Evolutionary conservation across 2,329 filamentous ascomycete genomes (phyloP).

Genomic region (Delphinella strobiligena): DNA sequence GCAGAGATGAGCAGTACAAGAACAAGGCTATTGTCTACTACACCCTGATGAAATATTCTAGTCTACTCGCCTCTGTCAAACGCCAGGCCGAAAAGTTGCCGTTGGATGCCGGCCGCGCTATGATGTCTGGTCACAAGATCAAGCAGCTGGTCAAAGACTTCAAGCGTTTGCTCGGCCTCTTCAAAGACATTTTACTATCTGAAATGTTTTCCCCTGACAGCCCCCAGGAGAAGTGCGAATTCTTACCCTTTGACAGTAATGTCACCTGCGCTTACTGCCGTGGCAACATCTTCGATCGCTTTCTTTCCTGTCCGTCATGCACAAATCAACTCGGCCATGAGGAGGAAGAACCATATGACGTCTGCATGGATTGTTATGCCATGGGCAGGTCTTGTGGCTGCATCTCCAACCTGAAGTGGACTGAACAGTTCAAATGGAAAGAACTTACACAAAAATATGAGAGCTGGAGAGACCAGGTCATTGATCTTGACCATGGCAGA

Average conservation of each 20-base stretch:
- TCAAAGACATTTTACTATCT: slow-evolving; percentile 65
- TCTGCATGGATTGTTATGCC: slow-evolving; percentile 97
- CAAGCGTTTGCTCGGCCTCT: slow-evolving; percentile 64
- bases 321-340: slow-evolving; percentile 51
- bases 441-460: slow-evolving; percentile 70
- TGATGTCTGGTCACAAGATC: slow-evolving; percentile 37
- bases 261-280: slow-evolving; percentile 94
- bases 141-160: slow-evolving; percentile 75
- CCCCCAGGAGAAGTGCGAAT: slow-evolving; percentile 59
- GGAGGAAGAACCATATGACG: slow-evolving; percentile 78
- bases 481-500: slow-evolving; percentile 57
- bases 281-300: slow-evolving; percentile 94
- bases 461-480: slow-evolving; percentile 66
- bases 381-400: slow-evolving; percentile 92
- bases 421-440: slow-evolving; percentile 83
- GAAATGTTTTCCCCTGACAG: slow-evolving; percentile 66
- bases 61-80: slow-evolving; percentile 45
- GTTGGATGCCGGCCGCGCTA: slow-evolving; percentile 16
- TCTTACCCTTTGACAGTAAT: slow-evolving; percentile 73
- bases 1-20: slow-evolving; percentile 96
- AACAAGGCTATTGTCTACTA: slow-evolving; percentile 94
- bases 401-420: slow-evolving; percentile 75
- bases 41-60: slow-evolving; percentile 66
- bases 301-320: slow-evolving; percentile 83
- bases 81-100: slow-evolving; percentile 31